Evolutionary conservation across 495 filamentous ascomycete genomes (phyloP).

Genomic region (Xylona heveae): DNA sequence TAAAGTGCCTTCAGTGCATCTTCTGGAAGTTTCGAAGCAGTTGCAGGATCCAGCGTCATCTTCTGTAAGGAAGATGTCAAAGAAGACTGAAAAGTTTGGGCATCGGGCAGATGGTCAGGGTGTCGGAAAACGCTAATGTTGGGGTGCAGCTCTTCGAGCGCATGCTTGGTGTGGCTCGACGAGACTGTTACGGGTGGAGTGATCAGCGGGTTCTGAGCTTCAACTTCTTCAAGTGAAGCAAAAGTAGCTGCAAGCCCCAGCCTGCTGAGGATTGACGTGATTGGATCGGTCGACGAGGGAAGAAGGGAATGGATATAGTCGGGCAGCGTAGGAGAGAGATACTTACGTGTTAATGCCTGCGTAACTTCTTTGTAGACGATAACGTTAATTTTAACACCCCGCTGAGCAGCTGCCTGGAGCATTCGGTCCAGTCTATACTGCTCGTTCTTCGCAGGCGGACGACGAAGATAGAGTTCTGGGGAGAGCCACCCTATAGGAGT

Average conservation of each 20-base stretch:
- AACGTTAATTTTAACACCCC: constrained; percentile 71
- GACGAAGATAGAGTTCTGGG: constrained; percentile 72
- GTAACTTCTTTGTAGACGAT: constrained; percentile 95
- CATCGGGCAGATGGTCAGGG: constrained; percentile 70
- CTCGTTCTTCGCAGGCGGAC: constrained; percentile 64
- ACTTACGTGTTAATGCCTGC: constrained; percentile 64
- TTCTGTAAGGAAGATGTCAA: constrained; percentile 29
- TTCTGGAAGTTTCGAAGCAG: constrained; percentile 32
- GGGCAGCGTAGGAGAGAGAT: constrained; percentile 1
- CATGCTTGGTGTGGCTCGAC: constrained; percentile 69
- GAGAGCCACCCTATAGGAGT: constrained; percentile 49
- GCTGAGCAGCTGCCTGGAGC: constrained; percentile 68
- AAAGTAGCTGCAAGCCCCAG: constrained; percentile 18
- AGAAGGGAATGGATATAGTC: constrained; percentile 2
- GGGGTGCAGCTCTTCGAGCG: constrained; percentile 52
- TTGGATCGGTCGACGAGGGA: no score
- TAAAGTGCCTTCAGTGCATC: constrained; percentile 59
- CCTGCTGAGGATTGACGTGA: no score
- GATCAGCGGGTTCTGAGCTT: constrained; percentile 22
- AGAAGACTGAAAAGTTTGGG: constrained; percentile 29
- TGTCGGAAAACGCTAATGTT: constrained; percentile 88
- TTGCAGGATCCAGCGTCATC: constrained; percentile 26
- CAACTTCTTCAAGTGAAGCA: constrained; percentile 20
- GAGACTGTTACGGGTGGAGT: constrained; percentile 35
- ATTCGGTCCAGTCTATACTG: constrained; percentile 77